Evolutionary conservation across 225 moss, liverwort and hornwort species (phyloP).

Genomic region (Physcomitrium patens): DNA sequence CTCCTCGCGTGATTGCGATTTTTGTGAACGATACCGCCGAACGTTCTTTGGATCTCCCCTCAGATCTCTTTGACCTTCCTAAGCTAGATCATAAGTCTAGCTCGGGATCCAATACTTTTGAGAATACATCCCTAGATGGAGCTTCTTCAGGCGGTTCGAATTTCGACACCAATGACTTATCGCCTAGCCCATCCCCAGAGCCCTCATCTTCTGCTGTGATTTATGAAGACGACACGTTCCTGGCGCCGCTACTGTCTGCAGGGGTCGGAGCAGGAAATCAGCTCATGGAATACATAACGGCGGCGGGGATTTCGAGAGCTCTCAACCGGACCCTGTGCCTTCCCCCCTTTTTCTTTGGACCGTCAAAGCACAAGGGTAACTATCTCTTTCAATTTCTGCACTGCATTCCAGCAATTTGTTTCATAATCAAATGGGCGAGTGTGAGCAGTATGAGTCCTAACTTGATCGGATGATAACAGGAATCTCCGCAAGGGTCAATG

Average conservation of each 20-base stretch:
- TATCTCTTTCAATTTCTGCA: too few species aligned
- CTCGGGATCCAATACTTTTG: background rate
- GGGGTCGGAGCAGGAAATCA: conserved; percentile 49
- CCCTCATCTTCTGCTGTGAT: background rate
- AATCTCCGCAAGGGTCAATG: background rate
- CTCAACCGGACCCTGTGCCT: conserved; percentile 46
- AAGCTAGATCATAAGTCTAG: background rate
- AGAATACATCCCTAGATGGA: background rate
- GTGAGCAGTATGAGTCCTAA: background rate
- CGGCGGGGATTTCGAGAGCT: conserved; percentile 36
- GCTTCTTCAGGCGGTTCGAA: background rate
- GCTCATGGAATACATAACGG: conserved; percentile 47
- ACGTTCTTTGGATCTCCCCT: background rate
- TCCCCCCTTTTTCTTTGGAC: conserved; percentile 26
- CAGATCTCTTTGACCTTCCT: conserved; percentile 13
- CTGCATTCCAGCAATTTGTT: background rate
- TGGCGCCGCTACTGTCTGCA: conserved; percentile 31
- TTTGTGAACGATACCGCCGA: conserved; percentile 3
- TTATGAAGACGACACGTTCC: conserved; percentile 31
- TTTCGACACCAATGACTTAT: background rate
- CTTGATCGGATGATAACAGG: background rate
- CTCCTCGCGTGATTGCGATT: background rate
- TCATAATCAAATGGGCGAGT: background rate
- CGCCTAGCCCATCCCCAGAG: background rate
- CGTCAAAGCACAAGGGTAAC: conserved; percentile 8